Evolutionary conservation across 2,329 filamentous ascomycete genomes (phyloP), one percentile per base, ranked within the genome.

Genomic region (Herpotrichia juniperi): DNA sequence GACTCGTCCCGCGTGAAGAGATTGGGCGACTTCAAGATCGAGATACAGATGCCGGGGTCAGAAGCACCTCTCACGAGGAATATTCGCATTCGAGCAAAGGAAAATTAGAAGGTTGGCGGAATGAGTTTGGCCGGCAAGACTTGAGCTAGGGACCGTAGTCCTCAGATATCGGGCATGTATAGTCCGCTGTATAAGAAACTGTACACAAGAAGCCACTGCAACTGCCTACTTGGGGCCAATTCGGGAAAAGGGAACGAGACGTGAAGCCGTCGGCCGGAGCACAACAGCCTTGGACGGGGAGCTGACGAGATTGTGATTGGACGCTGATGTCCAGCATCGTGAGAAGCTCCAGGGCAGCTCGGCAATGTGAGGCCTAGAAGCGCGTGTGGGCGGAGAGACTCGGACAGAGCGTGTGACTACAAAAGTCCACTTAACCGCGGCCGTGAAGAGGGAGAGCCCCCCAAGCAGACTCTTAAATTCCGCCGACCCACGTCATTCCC

Each of bases 21-120:
- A 56, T 59, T 84, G 17, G 83, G 83, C 39, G 74, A 77, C 48
- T 85, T 78, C 66, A 75, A 76, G 51, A 71, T 84, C 37, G 78
- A 82, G 64, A 79, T 85, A 49, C 73, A 64, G 53, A 61, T 83
- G 42, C 77, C 78, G 46, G 81, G 81, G 7, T 73, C 75, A n/a
- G 70, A 74, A 39, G 66, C 71, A 48, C 54, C 67, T 40, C 52
- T 74, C 35, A 61, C 61, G 17, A 65, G 71, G 47, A 70, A 58
- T 39, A 56, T 74, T 31, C 65, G 69, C 34, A 57, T 74, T 51
- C 65, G 66, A 46, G 67, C 67, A 21, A 71, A 71, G 59, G 61
- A 61, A 25, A 52, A 52, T 56, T 54, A 50, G 49, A 54, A 58
- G 30, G 32, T 30, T 31, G 43, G 12, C 22, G 2, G 14, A 34